Evolutionary conservation across 2,329 filamentous ascomycete species (phyloP).

Genomic region (Metarhizium brunneum): DNA sequence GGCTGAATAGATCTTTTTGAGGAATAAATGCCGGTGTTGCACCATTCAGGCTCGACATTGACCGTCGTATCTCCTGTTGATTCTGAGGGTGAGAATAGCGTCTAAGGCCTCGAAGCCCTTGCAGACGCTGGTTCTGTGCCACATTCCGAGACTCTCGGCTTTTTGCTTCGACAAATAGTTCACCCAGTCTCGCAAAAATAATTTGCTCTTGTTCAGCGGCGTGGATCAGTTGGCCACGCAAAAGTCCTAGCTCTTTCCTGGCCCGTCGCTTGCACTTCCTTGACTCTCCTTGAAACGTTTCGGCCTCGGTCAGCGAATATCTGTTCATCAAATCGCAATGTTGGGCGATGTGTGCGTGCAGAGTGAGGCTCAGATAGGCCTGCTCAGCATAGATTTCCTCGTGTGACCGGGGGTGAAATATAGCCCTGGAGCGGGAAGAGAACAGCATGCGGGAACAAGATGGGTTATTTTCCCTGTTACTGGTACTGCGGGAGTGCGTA

Average conservation of each 20-base stretch:
- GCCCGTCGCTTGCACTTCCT: conserved; percentile 21
- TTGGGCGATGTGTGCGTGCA: conserved; percentile 30
- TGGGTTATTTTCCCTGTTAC: not conserved
- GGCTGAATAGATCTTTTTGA: not conserved
- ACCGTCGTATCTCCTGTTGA: not conserved
- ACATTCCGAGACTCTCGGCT: conserved; percentile 30
- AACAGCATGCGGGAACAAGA: not conserved
- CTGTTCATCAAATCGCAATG: conserved; percentile 28
- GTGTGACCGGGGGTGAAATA: conserved; percentile 29
- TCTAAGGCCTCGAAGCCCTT: not conserved
- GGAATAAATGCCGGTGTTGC: conserved; percentile 24
- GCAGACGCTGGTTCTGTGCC: conserved; percentile 15
- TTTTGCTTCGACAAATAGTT: conserved; percentile 40
- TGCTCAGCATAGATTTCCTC: conserved; percentile 36
- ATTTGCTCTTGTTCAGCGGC: conserved; percentile 36
- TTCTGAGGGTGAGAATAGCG: not conserved
- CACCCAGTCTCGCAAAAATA: conserved; percentile 35
- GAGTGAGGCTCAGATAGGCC: conserved; percentile 32
- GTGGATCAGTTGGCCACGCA: conserved; percentile 34
- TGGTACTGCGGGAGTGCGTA: not conserved
- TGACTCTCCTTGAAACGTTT: conserved; percentile 14
- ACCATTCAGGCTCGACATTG: conserved; percentile 16
- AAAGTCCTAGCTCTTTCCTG: conserved; percentile 31
- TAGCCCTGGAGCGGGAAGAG: conserved; percentile 3
- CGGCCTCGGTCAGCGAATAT: conserved; percentile 27